A percentile compares a stretch with the other conserved stretches of the same genome.
Conservation (phyloP, 2,329 filamentous ascomycete species). For the Talaromyces albobiverticillius region DNA sequence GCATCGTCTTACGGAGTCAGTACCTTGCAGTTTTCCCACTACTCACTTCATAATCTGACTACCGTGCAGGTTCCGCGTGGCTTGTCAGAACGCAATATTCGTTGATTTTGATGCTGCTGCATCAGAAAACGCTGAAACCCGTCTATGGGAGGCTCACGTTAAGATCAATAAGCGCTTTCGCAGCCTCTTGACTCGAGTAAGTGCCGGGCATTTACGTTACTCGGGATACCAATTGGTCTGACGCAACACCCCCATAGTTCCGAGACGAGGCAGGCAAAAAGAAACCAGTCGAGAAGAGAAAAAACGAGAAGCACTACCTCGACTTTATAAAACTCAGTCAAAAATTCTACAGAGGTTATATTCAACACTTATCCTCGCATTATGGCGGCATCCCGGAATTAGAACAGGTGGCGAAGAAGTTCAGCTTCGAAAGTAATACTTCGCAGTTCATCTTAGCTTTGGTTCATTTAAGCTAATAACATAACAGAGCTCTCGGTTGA, state of each 20-base stretch:
- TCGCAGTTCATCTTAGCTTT: too few relatives aligned
- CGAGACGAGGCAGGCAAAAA: conserved; percentile 50
- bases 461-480: conserved; percentile 10
- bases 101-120: conserved; percentile 53
- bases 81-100: conserved; percentile 70
- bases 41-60: conserved; percentile 15
- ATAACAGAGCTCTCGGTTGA: conserved; percentile 43
- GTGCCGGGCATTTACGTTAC: conserved; percentile 18
- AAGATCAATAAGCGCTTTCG: conserved; percentile 77
- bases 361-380: conserved; percentile 68
- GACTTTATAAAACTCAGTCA: conserved; percentile 85
- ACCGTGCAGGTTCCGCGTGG: conserved; percentile 62
- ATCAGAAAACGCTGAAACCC: conserved; percentile 63
- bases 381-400: conserved; percentile 58
- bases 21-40: conserved; percentile 10
- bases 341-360: conserved; percentile 82
- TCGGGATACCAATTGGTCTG: neutral
- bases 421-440: conserved; percentile 47
- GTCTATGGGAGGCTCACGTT: conserved; percentile 76
- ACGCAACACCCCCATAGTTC: conserved; percentile 35
- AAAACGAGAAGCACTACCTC: conserved; percentile 76
- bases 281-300: conserved; percentile 64
- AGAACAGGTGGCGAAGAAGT: conserved; percentile 53
- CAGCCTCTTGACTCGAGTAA: conserved; percentile 59
- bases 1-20: conserved; percentile 41